Evolutionary conservation across 257 asterid species (phyloP), one percentile per base, ranked within the genome.

Genomic region (Thymus quinquecostatus): DNA sequence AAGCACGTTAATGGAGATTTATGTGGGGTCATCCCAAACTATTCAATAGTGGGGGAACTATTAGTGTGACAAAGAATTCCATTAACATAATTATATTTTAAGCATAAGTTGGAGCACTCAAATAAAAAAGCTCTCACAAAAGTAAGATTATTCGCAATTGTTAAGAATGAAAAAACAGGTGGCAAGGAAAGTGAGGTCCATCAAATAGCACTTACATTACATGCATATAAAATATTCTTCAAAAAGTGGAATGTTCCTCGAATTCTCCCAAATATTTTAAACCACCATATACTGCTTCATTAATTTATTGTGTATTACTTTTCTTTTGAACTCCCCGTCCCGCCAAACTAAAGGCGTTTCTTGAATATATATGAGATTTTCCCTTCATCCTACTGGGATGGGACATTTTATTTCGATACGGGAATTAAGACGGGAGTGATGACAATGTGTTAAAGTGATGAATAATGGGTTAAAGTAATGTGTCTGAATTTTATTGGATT

Each of bases 11-110:
- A 57, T 78, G 76, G 64, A 74, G 54, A 66, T 51, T 71, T 66
- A 41, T 47, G 74, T 71, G 56, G 80, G 75, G 74, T n/a, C 68
- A 10, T 27, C 30, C 5, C 67, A 51, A 3, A 55, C 71, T 60
- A 62, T 33, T 44, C 34, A 21, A 7, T 65, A 85, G 92, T 89
- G 96, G 92, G 64, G 82, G 73, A 82, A 78, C 85, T 83, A 69
- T 87, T 78, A 60, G 32, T 70, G 54, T 82, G 91, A 86, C 89
- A 82, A 68, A 78, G 86, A 82, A 75, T 79, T 69, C 87, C 89
- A 86, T 83, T 78, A 72, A 55, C 69, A 50, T 49, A 43, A 70
- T 60, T 13, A 68, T 40, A 72, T 56, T 73, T 68, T 40, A 75
- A 76, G 57, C 54, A 74, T 11, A 64, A 80, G 76, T 77, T 76